Evolutionary conservation across 768 basidiomycete genomes (phyloP).

Genomic region (Tulasnella sp.): DNA sequence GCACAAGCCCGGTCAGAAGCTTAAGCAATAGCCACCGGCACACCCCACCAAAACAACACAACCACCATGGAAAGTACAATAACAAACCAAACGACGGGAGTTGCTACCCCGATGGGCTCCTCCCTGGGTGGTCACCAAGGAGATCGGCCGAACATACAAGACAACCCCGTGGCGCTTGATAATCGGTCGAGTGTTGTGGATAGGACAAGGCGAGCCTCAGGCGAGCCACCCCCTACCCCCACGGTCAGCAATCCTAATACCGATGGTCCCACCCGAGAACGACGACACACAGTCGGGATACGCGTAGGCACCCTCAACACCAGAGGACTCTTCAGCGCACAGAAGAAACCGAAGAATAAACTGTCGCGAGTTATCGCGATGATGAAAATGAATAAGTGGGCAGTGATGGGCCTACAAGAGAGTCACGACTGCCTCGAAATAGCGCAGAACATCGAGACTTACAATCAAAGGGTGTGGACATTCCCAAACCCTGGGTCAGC

Average conservation of each 20-base stretch:
- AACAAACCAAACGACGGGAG: neutral
- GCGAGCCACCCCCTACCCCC: neutral
- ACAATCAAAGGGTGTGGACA: neutral
- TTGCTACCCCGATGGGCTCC: neutral
- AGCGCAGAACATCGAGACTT: neutral
- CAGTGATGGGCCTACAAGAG: slow-evolving; percentile 13
- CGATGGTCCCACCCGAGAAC: neutral
- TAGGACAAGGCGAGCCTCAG: neutral
- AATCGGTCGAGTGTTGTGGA: neutral
- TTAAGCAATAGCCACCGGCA: neutral
- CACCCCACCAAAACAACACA: neutral
- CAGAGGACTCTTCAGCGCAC: neutral
- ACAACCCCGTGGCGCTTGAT: neutral
- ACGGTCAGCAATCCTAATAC: neutral
- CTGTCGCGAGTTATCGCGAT: neutral
- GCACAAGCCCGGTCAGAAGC: neutral
- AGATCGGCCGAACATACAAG: neutral
- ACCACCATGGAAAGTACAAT: too few species aligned
- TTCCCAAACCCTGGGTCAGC: neutral
- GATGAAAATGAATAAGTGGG: slow-evolving; percentile 24
- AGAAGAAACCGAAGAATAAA: neutral
- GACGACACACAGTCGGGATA: neutral
- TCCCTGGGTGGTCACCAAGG: neutral
- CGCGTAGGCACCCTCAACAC: slow-evolving; percentile 5
- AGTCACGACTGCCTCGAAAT: neutral